phyloP scores from a whole-genome alignment of 108 stramenopile species.

The Discostella pseudostelligera region DNA sequence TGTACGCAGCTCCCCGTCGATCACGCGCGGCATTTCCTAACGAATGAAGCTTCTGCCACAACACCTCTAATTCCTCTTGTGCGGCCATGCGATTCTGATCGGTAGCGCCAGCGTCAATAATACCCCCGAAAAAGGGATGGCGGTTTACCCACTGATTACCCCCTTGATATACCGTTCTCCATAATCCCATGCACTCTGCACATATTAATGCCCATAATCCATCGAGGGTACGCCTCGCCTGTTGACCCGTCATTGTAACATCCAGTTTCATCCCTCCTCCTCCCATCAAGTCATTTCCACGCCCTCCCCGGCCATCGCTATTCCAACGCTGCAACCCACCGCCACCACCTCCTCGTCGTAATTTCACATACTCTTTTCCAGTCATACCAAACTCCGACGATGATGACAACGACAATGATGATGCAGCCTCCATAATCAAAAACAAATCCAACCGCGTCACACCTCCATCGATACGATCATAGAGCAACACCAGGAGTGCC shows the following conservation, averaged over 20 bases:
- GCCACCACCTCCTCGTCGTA: neutral
- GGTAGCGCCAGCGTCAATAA: conserved; percentile 6
- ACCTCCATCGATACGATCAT: conserved; percentile 58
- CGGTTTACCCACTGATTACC: conserved; percentile 32
- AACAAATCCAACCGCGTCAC: conserved; percentile 45
- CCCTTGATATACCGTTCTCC: conserved; percentile 36
- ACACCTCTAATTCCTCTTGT: conserved; percentile 15
- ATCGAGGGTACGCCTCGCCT: conserved; percentile 21
- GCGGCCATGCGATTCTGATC: conserved; percentile 5
- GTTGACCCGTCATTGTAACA: neutral
- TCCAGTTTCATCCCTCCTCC: neutral
- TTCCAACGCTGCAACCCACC: neutral
- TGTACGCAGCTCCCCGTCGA: conserved; percentile 28
- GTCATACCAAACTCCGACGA: conserved; percentile 33
- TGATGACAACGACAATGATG: neutral
- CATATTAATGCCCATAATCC: conserved; percentile 53
- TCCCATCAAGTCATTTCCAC: no score
- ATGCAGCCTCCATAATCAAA: conserved; percentile 24
- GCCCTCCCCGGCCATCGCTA: no score
- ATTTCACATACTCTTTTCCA: neutral
- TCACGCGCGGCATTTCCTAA: conserved; percentile 24
- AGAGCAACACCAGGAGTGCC: conserved; percentile 53
- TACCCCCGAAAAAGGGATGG: conserved; percentile 53
- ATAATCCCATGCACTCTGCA: conserved; percentile 64
- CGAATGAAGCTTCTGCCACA: conserved; percentile 15